Base-by-base conservation (phyloP, 148 eudicot species). In the Oxyria digyna region DNA sequence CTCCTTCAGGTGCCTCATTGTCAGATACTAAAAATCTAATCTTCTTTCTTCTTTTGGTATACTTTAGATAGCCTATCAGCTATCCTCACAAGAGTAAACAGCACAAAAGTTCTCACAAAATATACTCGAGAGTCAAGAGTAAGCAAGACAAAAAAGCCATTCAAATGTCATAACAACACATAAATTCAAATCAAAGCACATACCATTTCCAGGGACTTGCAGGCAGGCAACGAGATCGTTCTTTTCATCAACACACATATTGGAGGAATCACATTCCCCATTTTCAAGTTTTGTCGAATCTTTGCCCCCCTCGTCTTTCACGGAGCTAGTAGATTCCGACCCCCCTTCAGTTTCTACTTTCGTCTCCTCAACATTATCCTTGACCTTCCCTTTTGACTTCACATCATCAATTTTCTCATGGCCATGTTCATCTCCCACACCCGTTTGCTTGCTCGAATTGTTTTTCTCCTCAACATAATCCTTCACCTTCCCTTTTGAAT, bases 171-270 rank as follows among this genome's bases (percentile, higher is more conserved):
- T 27, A 31, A 2, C 6, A 38, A 59, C 37, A 29, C 37, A 59
- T 14, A 29, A n/a, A 57, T 27, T 14, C 4, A 14, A 33, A 43
- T 55, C 3, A 37, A 29, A 67, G 32, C 23, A 38, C 78, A 17
- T 73, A 89, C 91, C 91, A 68, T 86, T 80, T 66, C 91, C 96
- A 1, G 96, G 91, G 78, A 89, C 87, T 84, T 83, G 85, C 68
- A 89, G 73, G 50, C 96, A 89, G 18, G 91, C 91, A 69, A 87
- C 81, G 54, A 89, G 70, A 49, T 79, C 75, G 63, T 79, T 78
- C 71, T 79, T 81, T 57, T 81, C 75, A 35, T 69, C 81, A 18
- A 74, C 76, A 80, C 91, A 89, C 74, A 85, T 84, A 62, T 76
- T 78, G 40, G 87, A 82, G 12, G 81, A 73, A 78, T 86, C 96